These are phyloP conservation scores for Rhodotorula glutinis DNA, from an alignment of 1,284 basidiomycete genomes.

Conservation along the genomic window DNA sequence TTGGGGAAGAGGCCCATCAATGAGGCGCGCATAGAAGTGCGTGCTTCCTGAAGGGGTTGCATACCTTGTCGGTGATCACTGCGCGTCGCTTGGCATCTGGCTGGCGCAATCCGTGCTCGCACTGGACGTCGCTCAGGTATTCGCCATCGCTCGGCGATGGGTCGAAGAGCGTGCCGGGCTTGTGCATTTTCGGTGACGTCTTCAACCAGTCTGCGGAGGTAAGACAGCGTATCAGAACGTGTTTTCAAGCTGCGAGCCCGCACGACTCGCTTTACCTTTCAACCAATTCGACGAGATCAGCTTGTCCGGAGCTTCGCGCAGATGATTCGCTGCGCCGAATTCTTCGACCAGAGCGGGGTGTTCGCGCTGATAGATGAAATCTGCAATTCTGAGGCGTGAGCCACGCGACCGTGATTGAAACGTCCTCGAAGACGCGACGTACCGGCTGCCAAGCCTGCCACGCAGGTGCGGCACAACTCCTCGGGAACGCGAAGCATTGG, in stretches of 20 bases:
- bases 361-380: constrained; percentile 62
- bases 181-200: constrained; percentile 69
- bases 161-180: constrained; percentile 54
- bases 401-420: not conserved
- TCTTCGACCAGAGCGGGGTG: constrained; percentile 61
- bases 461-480: constrained; percentile 64
- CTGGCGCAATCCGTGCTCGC: constrained; percentile 63
- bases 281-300: constrained; percentile 70
- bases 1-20: not conserved
- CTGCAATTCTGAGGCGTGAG: constrained; percentile 49
- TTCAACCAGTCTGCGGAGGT: constrained; percentile 62
- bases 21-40: too few species aligned
- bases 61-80: constrained; percentile 59
- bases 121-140: constrained; percentile 61
- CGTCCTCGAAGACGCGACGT: constrained; percentile 25
- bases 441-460: constrained; percentile 62
- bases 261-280: constrained; percentile 55
- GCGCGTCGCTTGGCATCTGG: constrained; percentile 46
- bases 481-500: constrained; percentile 52
- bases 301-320: constrained; percentile 2
- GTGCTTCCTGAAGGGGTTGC: too few species aligned
- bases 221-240: too few species aligned
- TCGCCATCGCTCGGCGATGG: constrained; percentile 61
- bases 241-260: too few species aligned
- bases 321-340: constrained; percentile 53